Percentiles rank a stretch among this genome's conserved stretches.
Conservation (phyloP, 2,329 filamentous ascomycete species). For the Dothidotthia symphoricarpi region DNA sequence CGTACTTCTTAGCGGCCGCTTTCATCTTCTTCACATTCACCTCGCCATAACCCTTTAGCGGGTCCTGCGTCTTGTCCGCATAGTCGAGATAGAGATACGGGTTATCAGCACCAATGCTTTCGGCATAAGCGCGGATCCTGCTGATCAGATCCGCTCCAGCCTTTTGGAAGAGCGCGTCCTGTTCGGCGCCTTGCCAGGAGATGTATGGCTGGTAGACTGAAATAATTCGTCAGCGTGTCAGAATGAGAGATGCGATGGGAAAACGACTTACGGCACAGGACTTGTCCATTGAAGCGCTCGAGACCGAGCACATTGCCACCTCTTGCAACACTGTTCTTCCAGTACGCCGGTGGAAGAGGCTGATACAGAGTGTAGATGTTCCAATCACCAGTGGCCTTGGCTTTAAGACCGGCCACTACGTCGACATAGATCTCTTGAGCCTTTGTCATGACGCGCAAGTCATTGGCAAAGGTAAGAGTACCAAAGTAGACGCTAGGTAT, state of each 20-base stretch:
- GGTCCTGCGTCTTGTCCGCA: conserved; percentile 22
- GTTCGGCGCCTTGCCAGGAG: conserved; percentile 21
- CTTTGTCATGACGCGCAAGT: conserved; percentile 37
- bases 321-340: conserved; percentile 33
- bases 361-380: conserved; percentile 38
- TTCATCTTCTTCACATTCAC: conserved; percentile 22
- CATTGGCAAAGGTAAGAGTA: conserved; percentile 35
- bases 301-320: conserved; percentile 47
- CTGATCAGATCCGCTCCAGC: conserved; percentile 17
- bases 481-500: conserved; percentile 18
- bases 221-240: neutral
- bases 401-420: conserved; percentile 33
- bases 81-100: conserved; percentile 38
- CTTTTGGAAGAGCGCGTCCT: conserved; percentile 19
- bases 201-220: conserved; percentile 20
- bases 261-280: conserved; percentile 17
- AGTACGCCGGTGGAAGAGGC: conserved; percentile 42
- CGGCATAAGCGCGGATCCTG: conserved; percentile 15
- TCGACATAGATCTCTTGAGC: conserved; percentile 44
- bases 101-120: conserved; percentile 21
- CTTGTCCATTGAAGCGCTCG: conserved; percentile 18
- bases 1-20: conserved; percentile 20
- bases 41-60: conserved; percentile 20
- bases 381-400: conserved; percentile 31
- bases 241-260: too few relatives aligned